Evolutionary conservation across 2,329 filamentous ascomycete genomes (phyloP), one percentile per base, ranked within the genome.

Genomic region (Harringtonia aguacate): DNA sequence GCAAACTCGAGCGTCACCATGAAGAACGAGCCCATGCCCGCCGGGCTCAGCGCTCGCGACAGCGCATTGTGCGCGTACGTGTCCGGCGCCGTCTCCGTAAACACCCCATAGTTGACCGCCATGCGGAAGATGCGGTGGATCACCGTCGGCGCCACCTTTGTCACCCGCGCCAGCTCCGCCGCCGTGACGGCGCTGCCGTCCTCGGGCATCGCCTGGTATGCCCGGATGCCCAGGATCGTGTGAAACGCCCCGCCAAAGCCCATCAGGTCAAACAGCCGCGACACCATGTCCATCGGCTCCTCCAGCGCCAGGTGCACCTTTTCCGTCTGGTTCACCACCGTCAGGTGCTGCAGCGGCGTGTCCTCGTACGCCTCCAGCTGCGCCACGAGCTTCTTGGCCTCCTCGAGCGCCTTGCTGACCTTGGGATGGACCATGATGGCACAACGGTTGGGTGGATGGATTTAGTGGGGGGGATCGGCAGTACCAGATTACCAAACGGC

Each of bases 51-150:
- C 20, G 35, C 41, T 2, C 21, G 36, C 4, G 41, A 44, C 9
- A 38, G 4, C 8, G 27, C 28, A 24, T 44, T 44, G 20, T 44
- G 41, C 2, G 35, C 41, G 14, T 44, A 44, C 6, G 36, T 39
- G 30, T 39, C 41, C 18, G 35, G 27, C 9, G 18, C 29, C 3
- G 41, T 44, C 41, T 44, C 41, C 14, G 27, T 21, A n/a, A 44
- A 44, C 13, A 31, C 27, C 10, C 41, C 41, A 9, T 44, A 8
- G 28, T 39, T 39, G 28, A 39, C 28, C 5, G 17, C 17, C 20
- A 38, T 10, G 12, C 41, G 35, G 29, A n/a, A 44, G 20, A 34
- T 39, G 33, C 41, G 41, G 27, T 44, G 41, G 27, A 44, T 44
- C 29, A 44, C 41, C 15, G 41, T 44, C 4, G 31, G 14, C 8